Percentiles rank a stretch among this genome's conserved stretches.
Conservation (phyloP, 192 early-diverging fungal genomes). For the Coemansia sp. region DNA sequence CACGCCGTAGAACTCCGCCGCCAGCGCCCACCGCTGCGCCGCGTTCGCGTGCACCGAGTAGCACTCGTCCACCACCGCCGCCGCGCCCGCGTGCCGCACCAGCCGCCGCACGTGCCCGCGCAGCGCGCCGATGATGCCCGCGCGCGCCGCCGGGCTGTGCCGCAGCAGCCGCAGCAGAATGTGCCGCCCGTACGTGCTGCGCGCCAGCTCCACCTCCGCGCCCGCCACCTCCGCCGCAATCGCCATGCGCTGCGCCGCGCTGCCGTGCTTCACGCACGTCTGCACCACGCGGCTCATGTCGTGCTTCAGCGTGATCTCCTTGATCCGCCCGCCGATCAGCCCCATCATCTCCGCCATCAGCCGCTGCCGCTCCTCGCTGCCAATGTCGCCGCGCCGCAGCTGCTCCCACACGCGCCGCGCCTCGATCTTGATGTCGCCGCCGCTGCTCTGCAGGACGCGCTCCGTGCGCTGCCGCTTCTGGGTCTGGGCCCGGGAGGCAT, state of each 20-base stretch:
- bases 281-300: constrained; percentile 92
- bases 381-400: constrained; percentile 68
- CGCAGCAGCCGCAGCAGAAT: constrained; percentile 82
- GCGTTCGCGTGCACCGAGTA: constrained; percentile 78
- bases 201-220: constrained; percentile 65
- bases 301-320: constrained; percentile 91
- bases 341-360: constrained; percentile 81
- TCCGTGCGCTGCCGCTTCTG: constrained; percentile 49
- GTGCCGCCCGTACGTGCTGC: constrained; percentile 82
- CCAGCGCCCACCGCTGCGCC: constrained; percentile 63
- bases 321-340: constrained; percentile 71
- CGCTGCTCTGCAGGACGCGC: constrained; percentile 33
- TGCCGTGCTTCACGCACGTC: constrained; percentile 87
- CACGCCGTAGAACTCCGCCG: constrained; percentile 91
- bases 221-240: constrained; percentile 83
- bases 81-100: constrained; percentile 86
- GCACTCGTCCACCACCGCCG: constrained; percentile 76
- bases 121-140: constrained; percentile 71
- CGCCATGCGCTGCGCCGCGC: constrained; percentile 61
- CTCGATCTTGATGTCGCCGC: constrained; percentile 63
- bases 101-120: constrained; percentile 76
- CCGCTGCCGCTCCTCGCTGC: constrained; percentile 55
- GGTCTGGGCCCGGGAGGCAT: constrained; percentile 49
- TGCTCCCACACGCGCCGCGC: constrained; percentile 85
- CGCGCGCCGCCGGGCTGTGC: constrained; percentile 71